Base-by-base conservation (phyloP, 345 rosid species). In the Citrus trifoliata region DNA sequence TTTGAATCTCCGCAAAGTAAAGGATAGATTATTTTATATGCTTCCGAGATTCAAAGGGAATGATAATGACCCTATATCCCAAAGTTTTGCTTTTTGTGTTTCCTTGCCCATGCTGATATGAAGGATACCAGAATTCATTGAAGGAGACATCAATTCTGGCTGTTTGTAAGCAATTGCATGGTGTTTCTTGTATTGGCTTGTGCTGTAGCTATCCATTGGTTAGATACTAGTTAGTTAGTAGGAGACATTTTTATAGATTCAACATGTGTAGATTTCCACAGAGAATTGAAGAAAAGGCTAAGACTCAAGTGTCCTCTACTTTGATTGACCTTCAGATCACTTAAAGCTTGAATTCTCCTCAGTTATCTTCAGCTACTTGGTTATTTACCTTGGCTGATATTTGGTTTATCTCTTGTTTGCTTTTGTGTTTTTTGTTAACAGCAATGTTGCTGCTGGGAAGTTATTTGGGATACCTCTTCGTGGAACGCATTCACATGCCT, bases 401-500 rank as follows among this genome's bases (percentile, higher is more conserved):
- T 71, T 82, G 21, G 46, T 55, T 38, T 70, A 18, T 3, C 51
- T 70, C 21, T 18, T 59, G 56, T 82, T 76, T 63, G 13, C 60
- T 19, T 78, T 71, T 79, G 30, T 71, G 18, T 70, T 71, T 19
- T 74, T 56, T 56, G 68, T 73, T 81, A 22, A 76, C 90, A 95
- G 98, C 85, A 95, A 95, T 87, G 97, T 92, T 81, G 96, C 98
- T 42, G 99, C 99, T 12, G 99, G 96, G 77, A 88, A 73, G 72
- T 80, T 97, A 61, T 97, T 91, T 79, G 98, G 98, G 70, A 97
- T 97, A 79, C 99, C 99, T 60, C 94, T 96, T 35, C 92, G 94
- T 74, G 97, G 98, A 79, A 96, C 98, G 27, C 99, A 97, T 83
- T 94, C 99, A 28, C 99, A 97, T 89, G 99, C 99, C 67, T 97